Evolutionary conservation across 768 basidiomycete genomes (phyloP), one percentile per base, ranked within the genome.

Genomic region (Leccinum disarticulatum): DNA sequence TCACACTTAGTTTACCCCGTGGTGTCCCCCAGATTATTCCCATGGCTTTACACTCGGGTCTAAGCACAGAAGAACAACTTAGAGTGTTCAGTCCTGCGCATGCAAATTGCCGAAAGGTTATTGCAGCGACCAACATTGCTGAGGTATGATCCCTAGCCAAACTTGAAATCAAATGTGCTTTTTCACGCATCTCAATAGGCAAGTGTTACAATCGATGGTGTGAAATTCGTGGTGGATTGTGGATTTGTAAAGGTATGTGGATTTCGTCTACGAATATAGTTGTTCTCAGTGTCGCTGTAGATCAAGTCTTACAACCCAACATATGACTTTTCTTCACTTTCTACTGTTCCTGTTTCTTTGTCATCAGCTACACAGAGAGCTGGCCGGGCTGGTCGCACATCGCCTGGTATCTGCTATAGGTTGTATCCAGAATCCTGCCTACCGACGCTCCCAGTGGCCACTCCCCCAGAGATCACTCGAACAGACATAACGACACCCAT

Each of bases 61-160:
- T 99, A 15, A 83, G 91, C 2, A 91, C 86, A 0, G 87, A 91
- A 47, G 95, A 97, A 67, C 97, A 99, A 63, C 81, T 93, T 35
- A 80, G 82, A 55, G 87, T 95, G 3, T 99, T 99, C 67, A 85
- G 90, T 60, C 82, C 87, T 7, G 75, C 91, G 15, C 84, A 86
- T n/a, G 78, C 80, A 33, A 88, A 90, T 50, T 84, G 81, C 3
- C 83, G 97, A 56, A 99, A 98, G 73, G 87, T 97, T 54, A 87
- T 99, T 54, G 83, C 97, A 30, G 83, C 92, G 4, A 99, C 97
- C 0, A 99, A 99, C 70, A 95, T 98, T 52, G 97, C 97, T 15
- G 97, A 99, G 76, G 91, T 88, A 63, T 25, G 75, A 54, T 27
- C 46, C 25, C 48, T n/a, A 7, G 51, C 17, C 19, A 0, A 36